Conservation (phyloP, 371 early-diverging fungal genomes). For the Haplosporangium sp. region DNA sequence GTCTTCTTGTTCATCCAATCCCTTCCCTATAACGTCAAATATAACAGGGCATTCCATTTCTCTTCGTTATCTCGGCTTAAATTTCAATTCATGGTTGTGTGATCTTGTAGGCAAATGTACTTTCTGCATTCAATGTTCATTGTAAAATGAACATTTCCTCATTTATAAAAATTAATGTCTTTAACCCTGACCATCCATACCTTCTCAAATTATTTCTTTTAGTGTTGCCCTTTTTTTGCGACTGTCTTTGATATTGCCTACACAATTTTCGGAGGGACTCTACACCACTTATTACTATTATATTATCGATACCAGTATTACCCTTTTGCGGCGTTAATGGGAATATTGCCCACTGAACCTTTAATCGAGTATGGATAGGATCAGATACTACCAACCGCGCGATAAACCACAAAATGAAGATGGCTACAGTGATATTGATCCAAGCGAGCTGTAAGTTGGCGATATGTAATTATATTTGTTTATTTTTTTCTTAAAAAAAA, state of each 20-base stretch:
- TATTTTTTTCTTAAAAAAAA: too few relatives aligned
- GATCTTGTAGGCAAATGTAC: background rate
- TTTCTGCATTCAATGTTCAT: background rate
- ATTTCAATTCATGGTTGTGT: background rate
- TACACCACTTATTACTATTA: too few relatives aligned
- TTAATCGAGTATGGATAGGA: conserved; percentile 15
- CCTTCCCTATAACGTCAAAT: background rate
- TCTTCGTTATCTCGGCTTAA: background rate
- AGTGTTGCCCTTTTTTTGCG: background rate
- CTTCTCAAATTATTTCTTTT: background rate
- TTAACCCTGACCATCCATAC: background rate
- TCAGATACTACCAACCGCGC: conserved; percentile 13
- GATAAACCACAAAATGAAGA: conserved; percentile 6
- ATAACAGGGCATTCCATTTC: background rate
- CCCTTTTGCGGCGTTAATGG: background rate
- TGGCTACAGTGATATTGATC: conserved; percentile 20
- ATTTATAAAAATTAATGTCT: background rate
- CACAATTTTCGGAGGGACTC: background rate
- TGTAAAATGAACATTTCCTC: background rate
- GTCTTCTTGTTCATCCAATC: background rate
- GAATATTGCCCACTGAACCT: background rate
- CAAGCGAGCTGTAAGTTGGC: conserved; percentile 19
- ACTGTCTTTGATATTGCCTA: background rate
- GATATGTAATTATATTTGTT: background rate
- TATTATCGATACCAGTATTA: background rate